Percentiles rank a stretch among this genome's conserved stretches.
phyloP scores from a whole-genome alignment of 139 green algal genomes.

The Raphidocelis subcapitata region DNA sequence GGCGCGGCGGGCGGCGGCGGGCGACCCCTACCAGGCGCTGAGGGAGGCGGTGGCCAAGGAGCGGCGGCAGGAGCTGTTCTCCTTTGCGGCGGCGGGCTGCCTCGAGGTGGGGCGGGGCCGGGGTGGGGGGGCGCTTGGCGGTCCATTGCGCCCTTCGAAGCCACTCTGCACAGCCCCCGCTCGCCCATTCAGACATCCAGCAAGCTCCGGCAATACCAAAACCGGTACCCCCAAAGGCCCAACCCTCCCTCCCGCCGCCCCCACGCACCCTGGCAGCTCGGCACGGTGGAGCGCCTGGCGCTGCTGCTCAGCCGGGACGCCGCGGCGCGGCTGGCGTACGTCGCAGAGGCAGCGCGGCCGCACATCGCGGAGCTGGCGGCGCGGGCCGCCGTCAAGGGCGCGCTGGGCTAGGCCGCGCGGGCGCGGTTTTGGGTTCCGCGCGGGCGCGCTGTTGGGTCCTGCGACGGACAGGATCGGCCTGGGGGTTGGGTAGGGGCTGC shows the following conservation, averaged over 20 bases:
- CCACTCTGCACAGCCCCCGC: too few relatives aligned
- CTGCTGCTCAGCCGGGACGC: slow-evolving; percentile 38
- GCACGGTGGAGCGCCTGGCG: slow-evolving; percentile 31
- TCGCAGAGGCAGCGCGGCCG: slow-evolving; percentile 28
- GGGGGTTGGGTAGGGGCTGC: too few relatives aligned
- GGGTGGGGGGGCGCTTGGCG: not conserved
- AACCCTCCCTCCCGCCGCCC: too few relatives aligned
- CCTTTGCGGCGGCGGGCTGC: slow-evolving; percentile 35
- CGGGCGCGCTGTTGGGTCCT: too few relatives aligned
- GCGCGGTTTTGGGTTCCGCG: too few relatives aligned
- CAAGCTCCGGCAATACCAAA: too few relatives aligned
- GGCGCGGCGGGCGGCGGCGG: not conserved
- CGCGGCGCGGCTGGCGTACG: slow-evolving; percentile 31
- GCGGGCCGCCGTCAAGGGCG: slow-evolving; percentile 19
- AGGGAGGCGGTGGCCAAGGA: slow-evolving; percentile 29
- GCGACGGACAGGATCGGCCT: too few relatives aligned
- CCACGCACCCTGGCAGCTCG: slow-evolving; percentile 12
- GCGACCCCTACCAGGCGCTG: slow-evolving; percentile 39
- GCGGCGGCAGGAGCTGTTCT: slow-evolving; percentile 40
- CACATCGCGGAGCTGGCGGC: slow-evolving; percentile 31
- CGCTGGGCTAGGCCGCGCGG: too few relatives aligned
- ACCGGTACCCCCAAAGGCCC: too few relatives aligned
- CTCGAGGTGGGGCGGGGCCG: slow-evolving; percentile 15
- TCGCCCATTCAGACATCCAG: too few relatives aligned
- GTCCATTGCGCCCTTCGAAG: not conserved